Base-by-base conservation (phyloP, 164 flowering plant species). In the Pachysandra terminalis region DNA sequence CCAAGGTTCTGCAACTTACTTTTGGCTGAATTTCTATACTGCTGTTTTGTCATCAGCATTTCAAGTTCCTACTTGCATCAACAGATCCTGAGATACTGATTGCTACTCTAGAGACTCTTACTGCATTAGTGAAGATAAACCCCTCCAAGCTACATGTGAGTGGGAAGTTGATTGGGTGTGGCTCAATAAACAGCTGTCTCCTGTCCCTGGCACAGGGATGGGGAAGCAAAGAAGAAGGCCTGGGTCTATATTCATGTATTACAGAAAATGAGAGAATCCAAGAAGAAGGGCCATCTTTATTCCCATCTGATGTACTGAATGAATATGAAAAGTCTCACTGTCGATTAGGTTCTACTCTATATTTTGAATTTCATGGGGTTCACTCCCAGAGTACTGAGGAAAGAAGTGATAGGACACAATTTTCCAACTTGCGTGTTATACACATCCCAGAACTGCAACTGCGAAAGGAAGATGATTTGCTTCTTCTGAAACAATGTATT, bases 201-300 rank as follows among this genome's bases (percentile, higher is more conserved):
- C 78, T 96, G 64, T 86, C 97, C 66, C 84, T 96, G 27, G 98
- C 99, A 74, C 99, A 96, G 70, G 99, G 97, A 54, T 93, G 99
- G 99, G 99, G 99, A 61, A 93, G 97, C 81, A 96, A 93, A 73
- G 99, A 91, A 79, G 99, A 93, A 75, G 99, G 99, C 45, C 75
- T 93, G 81, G 98, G 99, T 60, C 77, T 96, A 48, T 87, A 81
- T 80, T 85, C 93, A 17, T 92, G 97, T 83, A 81, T 95, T 59
- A 79, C 82, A 59, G 88, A 82, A 61, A 93, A 92, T 76, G 98
- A 95, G 76, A 90, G 72, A 77, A 81, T 71, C 51, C 91, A 85
- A 71, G 89, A n/a, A n/a, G n/a, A 82, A 66, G 91, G 86, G 32
- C 73, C 86, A 19, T 69, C 72, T 69, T 79, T 88, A 72, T 89